phyloP scores from a whole-genome alignment of 2,329 filamentous ascomycete species.

The Colletotrichum siamense region DNA sequence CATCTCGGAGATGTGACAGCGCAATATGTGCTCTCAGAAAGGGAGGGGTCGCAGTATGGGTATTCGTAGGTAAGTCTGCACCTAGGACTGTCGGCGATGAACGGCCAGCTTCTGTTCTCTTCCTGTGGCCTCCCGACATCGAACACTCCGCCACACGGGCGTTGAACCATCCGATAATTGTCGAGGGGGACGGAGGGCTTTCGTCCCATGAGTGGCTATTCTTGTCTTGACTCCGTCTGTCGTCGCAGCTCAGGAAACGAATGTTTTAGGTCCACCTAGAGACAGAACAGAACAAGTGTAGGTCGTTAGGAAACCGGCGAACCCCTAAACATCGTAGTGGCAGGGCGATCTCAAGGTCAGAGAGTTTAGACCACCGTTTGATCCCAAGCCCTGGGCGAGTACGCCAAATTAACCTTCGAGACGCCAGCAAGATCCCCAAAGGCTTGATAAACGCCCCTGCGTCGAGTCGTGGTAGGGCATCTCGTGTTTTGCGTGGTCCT shows the following conservation, averaged over 20 bases:
- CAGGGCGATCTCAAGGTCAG: background rate
- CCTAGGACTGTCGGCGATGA: background rate
- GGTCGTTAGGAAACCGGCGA: constrained; percentile 6
- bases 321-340: constrained; percentile 2
- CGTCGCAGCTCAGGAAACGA: background rate
- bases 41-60: background rate
- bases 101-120: background rate
- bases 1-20: background rate
- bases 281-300: background rate
- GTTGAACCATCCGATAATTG: background rate
- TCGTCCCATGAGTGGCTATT: constrained; percentile 17
- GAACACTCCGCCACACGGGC: background rate
- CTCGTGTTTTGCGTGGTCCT: background rate
- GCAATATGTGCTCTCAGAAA: background rate
- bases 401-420: constrained; percentile 9
- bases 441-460: background rate
- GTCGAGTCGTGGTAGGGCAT: background rate
- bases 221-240: constrained; percentile 1
- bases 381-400: constrained; percentile 3
- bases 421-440: constrained; percentile 7
- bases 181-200: background rate
- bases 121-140: background rate
- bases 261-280: background rate
- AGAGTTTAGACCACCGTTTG: constrained; percentile 19
- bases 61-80: background rate